Base-by-base conservation (phyloP, 1,139 yeast genomes). In the Geotrichum bryndzae region DNA sequence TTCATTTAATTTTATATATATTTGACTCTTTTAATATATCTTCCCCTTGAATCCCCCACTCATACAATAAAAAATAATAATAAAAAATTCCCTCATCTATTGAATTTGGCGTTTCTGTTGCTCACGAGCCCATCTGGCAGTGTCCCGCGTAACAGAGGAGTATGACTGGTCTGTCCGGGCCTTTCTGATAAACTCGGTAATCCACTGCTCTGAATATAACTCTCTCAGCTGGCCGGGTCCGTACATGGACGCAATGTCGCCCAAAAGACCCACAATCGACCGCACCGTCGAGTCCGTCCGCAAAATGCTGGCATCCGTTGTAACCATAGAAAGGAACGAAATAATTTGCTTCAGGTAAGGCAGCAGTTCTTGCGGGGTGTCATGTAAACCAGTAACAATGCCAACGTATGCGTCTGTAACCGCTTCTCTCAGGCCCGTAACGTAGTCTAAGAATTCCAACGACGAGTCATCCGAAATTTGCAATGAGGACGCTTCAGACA, bases 71-170 rank as follows among this genome's bases (percentile, higher is more conserved):
- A 56, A 57, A 57, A 46, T 27, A 53, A 52, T 23, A 22, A 23
- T 22, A 41, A n/a, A 27, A 35, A 29, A 27, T 23, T 33, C 35
- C 29, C 38, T 31, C 8, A 29, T 54, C 29, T 57, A 51, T 67
- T 41, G 67, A 60, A 77, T 65, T 70, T 84, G 87, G 64, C 80
- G 77, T 77, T 84, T 86, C 73, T 86, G 91, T 76, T 86, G 96
- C 69, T 89, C 96, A 69, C 96, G 84, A 13, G 98, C 97, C 97
- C 98, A 94, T 76, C 92, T 84, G 18, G 97, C 97, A 33, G 96
- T 90, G 70, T 88, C 95, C 72, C 84, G 85, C 11, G 97, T 90
- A 62, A 82, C 78, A 66, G 82, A 82, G 55, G 84, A 80, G 71
- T 86, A 89, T 50, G 78, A 69, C 64, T 82, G 80, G 72, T 85